phyloP scores from a whole-genome alignment of 2,329 filamentous ascomycete species.

The Sphaceloma murrayae region DNA sequence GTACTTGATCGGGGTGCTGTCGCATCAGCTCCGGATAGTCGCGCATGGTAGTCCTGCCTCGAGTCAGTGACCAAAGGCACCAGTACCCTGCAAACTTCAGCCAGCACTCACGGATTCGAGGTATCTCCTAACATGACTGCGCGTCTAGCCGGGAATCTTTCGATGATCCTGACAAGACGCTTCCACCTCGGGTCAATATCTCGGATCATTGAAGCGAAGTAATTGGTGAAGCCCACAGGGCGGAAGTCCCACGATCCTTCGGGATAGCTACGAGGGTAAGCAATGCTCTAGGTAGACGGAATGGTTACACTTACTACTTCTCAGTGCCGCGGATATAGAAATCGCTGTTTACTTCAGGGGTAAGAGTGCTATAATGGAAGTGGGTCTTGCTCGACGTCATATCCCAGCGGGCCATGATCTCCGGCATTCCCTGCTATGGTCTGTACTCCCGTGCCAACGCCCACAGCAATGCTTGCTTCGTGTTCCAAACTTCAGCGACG shows the following conservation, averaged over 20 bases:
- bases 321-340: conserved; percentile 19
- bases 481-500: conserved; percentile 23
- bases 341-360: conserved; percentile 19
- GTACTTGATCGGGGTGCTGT: conserved; percentile 20
- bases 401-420: conserved; percentile 18
- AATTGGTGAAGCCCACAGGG: conserved; percentile 19
- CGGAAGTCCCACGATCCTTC: conserved; percentile 23
- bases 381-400: conserved; percentile 18
- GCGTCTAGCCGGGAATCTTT: conserved; percentile 21
- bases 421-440: conserved; percentile 22
- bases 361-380: conserved; percentile 24
- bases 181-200: conserved; percentile 18
- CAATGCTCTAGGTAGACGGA: neutral
- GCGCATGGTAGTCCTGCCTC: conserved; percentile 17
- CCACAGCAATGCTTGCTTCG: conserved; percentile 20
- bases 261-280: conserved; percentile 20
- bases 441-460: conserved; percentile 19
- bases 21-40: conserved; percentile 20
- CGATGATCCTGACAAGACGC: conserved; percentile 20
- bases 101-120: conserved; percentile 17
- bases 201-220: neutral
- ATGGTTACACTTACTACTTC: conserved; percentile 3
- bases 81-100: no score
- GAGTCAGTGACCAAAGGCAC: neutral
- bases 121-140: conserved; percentile 25